Base-by-base conservation (phyloP, 2,329 filamentous ascomycete genomes). In the Lojkania enalia region DNA sequence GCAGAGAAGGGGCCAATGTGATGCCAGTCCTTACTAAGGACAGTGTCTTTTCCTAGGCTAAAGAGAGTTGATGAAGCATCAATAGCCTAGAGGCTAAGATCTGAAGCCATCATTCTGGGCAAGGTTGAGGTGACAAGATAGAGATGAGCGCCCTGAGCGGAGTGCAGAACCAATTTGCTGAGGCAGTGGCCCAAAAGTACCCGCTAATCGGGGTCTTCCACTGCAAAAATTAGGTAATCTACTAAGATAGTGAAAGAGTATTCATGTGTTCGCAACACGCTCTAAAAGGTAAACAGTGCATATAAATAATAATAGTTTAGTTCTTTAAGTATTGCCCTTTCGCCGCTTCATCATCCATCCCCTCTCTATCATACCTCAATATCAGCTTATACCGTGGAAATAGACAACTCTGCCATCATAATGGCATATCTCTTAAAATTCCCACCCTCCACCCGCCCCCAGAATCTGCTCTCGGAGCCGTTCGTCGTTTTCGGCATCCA, bases 401-500 rank as follows among this genome's bases (percentile, higher is more conserved):
- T 16, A 12, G 12, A 16, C 20, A 19, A 32, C 20, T 18, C 19
- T 13, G 4, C 18, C 37, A n/a, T 27, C 21, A 49, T 12, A 12
- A 66, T 64, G 60, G 54, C 57, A 14, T 50, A 58, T 44, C 42
- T 61, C 2, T 49, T 66, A 3, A 38, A 61, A 11, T 63, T 64
- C 36, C 51, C 53, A 9, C 33, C 45, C 2, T 18, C 2, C 20
- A 7, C 12, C 3, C 14, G 11, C 12, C 35, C 48, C 6, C 35
- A 58, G 3, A 20, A 42, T 19, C 16, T 51, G 23, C 40, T 21
- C 15, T 30, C 39, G 14, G 49, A 57, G 6, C 63, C 63, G 2
- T 61, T 56, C 37, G 52, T 56, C 31, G 20, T 55, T n/a, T 57
- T 64, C 39, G 55, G 42, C 31, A 55, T 63, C 14, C 35, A 50